Percentiles rank a stretch among this genome's conserved stretches.
These are phyloP conservation scores for Achaetomium macrosporum DNA, from an alignment of 2,329 filamentous ascomycete species.

Conservation along the genomic window DNA sequence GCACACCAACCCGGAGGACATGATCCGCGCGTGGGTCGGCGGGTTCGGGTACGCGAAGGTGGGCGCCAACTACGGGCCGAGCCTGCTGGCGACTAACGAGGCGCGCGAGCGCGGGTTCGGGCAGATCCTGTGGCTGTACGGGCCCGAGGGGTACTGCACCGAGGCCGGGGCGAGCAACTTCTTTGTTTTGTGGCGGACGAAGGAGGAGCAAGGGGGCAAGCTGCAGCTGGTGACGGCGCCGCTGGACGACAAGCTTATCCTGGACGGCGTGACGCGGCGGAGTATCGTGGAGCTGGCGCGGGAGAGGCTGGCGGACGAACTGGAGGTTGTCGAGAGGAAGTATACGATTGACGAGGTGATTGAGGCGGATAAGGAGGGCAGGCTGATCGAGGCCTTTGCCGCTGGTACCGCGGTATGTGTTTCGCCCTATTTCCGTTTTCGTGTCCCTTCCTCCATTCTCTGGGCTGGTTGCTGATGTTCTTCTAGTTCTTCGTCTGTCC, in stretches of 20 bases:
- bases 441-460: neutral
- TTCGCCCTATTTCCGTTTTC: conserved; percentile 3
- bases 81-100: conserved; percentile 69
- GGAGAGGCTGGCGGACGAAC: conserved; percentile 51
- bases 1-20: conserved; percentile 73
- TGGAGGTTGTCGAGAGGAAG: conserved; percentile 73
- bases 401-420: conserved; percentile 72
- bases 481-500: conserved; percentile 63
- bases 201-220: conserved; percentile 44
- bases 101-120: conserved; percentile 69
- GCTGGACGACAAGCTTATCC: conserved; percentile 73
- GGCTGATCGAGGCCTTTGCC: conserved; percentile 78
- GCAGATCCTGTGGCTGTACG: conserved; percentile 93
- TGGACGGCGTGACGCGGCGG: conserved; percentile 81
- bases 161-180: conserved; percentile 92
- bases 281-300: conserved; percentile 70
- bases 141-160: conserved; percentile 69
- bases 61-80: conserved; percentile 88
- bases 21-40: conserved; percentile 86
- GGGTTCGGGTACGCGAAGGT: conserved; percentile 91
- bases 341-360: conserved; percentile 77
- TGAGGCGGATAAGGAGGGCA: conserved; percentile 65
- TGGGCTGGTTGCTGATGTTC: conserved; percentile 2
- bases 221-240: conserved; percentile 76
- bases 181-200: conserved; percentile 72